Evolutionary conservation across 768 basidiomycete genomes (phyloP).

Genomic region (Leccinum olivaceopallidum): DNA sequence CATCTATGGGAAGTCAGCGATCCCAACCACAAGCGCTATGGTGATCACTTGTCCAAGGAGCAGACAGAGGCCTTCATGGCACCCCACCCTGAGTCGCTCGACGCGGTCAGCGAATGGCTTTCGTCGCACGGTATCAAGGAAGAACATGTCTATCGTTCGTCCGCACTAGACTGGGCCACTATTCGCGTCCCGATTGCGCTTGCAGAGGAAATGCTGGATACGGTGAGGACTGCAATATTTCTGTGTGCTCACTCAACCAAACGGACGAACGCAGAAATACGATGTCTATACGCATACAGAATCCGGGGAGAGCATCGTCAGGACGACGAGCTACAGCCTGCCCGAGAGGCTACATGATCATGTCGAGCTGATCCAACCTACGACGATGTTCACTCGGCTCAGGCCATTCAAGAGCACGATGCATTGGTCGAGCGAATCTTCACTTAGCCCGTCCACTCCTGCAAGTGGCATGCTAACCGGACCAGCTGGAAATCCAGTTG

Average conservation of each 20-base stretch:
- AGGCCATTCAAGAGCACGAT: slow-evolving; percentile 45
- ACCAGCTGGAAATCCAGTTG: slow-evolving; percentile 40
- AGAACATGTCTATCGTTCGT: slow-evolving; percentile 50
- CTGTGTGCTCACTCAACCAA: neutral
- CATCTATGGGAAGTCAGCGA: slow-evolving; percentile 60
- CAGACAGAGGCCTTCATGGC: slow-evolving; percentile 63
- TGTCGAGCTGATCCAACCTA: slow-evolving; percentile 70
- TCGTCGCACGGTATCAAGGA: slow-evolving; percentile 52
- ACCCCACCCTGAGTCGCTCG: slow-evolving; percentile 53
- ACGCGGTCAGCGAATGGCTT: slow-evolving; percentile 63
- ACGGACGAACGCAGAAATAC: slow-evolving; percentile 48
- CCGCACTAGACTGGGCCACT: slow-evolving; percentile 70
- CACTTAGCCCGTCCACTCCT: slow-evolving; percentile 1
- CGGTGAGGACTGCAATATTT: slow-evolving; percentile 41
- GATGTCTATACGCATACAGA: slow-evolving; percentile 56
- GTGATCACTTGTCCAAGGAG: slow-evolving; percentile 58
- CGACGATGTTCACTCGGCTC: slow-evolving; percentile 61
- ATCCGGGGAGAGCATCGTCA: slow-evolving; percentile 54
- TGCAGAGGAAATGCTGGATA: slow-evolving; percentile 71
- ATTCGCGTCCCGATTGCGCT: slow-evolving; percentile 55
- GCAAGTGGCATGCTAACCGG: slow-evolving; percentile 22
- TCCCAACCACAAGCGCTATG: slow-evolving; percentile 54
- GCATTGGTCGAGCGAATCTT: slow-evolving; percentile 26
- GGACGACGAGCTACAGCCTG: slow-evolving; percentile 71
- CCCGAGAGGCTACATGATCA: slow-evolving; percentile 59